These are phyloP conservation scores for Kwoniella europaea DNA, from an alignment of 768 basidiomycete species.

Conservation along the genomic window DNA sequence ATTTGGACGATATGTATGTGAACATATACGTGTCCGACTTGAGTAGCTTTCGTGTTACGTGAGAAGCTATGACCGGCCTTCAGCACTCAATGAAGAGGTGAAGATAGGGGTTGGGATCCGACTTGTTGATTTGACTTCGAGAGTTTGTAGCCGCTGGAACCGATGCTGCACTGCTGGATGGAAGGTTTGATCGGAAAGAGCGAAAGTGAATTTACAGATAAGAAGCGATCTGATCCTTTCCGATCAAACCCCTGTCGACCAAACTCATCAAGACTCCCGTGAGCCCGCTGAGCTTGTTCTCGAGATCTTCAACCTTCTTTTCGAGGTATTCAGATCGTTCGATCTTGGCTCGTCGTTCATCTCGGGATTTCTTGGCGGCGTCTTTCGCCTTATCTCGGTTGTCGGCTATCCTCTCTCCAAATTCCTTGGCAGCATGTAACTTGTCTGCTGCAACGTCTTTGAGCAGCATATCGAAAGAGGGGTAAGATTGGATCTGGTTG, in stretches of 20 bases:
- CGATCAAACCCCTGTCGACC: constrained; percentile 32
- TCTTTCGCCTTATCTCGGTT: constrained; percentile 46
- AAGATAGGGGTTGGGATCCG: background rate
- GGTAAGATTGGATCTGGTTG: constrained; percentile 37
- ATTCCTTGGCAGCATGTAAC: constrained; percentile 27
- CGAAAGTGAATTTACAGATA: constrained; percentile 7
- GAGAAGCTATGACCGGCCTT: background rate
- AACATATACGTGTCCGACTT: background rate
- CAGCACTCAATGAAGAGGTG: background rate
- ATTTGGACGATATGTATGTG: background rate
- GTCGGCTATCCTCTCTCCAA: constrained; percentile 40
- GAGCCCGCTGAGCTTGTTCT: constrained; percentile 28
- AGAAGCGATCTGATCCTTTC: constrained; percentile 27
- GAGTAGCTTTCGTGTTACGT: background rate
- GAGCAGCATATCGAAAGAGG: constrained; percentile 42
- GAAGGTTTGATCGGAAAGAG: background rate
- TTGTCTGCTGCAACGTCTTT: constrained; percentile 30
- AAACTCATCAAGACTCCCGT: constrained; percentile 23
- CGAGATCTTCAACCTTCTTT: constrained; percentile 35
- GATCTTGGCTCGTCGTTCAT: constrained; percentile 42
- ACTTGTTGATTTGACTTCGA: background rate
- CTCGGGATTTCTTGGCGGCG: constrained; percentile 44
- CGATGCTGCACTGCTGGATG: too few relatives aligned
- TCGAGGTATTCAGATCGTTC: constrained; percentile 35
- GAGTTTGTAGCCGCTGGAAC: background rate